Conservation (phyloP, 257 asterid species). For the Nicotiana knightiana region DNA sequence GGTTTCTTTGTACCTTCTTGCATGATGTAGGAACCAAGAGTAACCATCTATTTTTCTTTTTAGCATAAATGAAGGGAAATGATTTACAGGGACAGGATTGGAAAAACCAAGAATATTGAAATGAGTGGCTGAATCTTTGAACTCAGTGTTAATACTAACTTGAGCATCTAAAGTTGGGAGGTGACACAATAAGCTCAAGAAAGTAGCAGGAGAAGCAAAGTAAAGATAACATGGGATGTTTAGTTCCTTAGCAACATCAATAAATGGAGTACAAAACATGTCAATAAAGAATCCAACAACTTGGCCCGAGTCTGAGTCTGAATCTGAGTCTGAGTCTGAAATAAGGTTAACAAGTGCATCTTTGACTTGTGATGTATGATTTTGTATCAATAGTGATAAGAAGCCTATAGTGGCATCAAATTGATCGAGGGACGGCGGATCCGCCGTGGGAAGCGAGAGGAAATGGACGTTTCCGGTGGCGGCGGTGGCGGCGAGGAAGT, state of each 20-base stretch:
- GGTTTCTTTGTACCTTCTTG: constrained; percentile 10
- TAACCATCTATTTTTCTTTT: constrained; percentile 11
- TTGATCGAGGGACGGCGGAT: constrained; percentile 10
- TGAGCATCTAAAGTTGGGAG: constrained; percentile 8
- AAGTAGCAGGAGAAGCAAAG: constrained; percentile 17
- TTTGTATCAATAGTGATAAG: neutral
- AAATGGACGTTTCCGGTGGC: neutral
- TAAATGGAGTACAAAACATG: constrained; percentile 15
- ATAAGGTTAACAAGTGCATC: constrained; percentile 12
- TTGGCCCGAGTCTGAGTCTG: neutral
- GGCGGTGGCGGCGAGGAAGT: neutral
- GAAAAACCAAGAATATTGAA: constrained; percentile 5
- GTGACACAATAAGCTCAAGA: constrained; percentile 13
- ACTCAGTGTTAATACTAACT: neutral
- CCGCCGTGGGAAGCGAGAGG: constrained; percentile 6
- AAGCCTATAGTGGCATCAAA: neutral
- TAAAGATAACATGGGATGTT: constrained; percentile 16
- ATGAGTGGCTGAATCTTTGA: neutral
- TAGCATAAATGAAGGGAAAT: constrained; percentile 3
- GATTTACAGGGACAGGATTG: constrained; percentile 3
- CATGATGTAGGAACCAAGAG: neutral
- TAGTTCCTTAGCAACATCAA: constrained; percentile 16
- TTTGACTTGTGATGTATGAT: constrained; percentile 8
- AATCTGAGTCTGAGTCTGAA: neutral
- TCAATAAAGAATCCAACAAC: constrained; percentile 13